Percentiles rank a stretch among this genome's conserved stretches.
These are phyloP conservation scores for Hyaloscypha bicolor DNA, from an alignment of 495 filamentous ascomycete species.

Conservation along the genomic window DNA sequence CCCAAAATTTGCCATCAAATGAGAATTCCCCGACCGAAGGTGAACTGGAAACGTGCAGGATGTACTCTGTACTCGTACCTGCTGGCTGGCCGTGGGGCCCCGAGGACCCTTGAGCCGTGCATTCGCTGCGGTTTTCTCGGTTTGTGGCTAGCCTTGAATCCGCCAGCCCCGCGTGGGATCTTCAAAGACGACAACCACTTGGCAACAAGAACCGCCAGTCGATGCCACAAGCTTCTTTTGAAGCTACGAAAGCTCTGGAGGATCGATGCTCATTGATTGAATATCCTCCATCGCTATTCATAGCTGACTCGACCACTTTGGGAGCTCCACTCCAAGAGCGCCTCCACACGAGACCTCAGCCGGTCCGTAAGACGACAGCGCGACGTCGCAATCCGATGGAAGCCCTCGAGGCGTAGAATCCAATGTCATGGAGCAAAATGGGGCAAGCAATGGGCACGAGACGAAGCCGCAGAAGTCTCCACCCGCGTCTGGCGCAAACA, in stretches of 20 bases:
- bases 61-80: background rate
- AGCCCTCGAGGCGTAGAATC: constrained; percentile 27
- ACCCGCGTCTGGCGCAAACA: constrained; percentile 41
- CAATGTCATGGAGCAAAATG: constrained; percentile 51
- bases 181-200: constrained; percentile 5
- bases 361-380: constrained; percentile 21
- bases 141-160: background rate
- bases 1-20: background rate
- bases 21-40: background rate
- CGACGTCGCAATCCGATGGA: constrained; percentile 34
- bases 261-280: constrained; percentile 18
- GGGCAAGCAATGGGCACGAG: constrained; percentile 52
- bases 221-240: constrained; percentile 11
- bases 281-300: background rate
- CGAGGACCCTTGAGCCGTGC: background rate
- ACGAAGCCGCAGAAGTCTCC: constrained; percentile 48
- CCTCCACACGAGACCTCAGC: constrained; percentile 19
- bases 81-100: background rate
- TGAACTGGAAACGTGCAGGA: background rate
- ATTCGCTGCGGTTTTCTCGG: background rate
- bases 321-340: constrained; percentile 11
- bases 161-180: background rate
- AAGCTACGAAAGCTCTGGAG: background rate
- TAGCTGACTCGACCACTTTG: constrained; percentile 6
- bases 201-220: constrained; percentile 10